A percentile compares a stretch with the other conserved stretches of the same genome.
Evolutionary conservation across 306 rosid genomes (phyloP).

Genomic region (Inga leiocalycina): DNA sequence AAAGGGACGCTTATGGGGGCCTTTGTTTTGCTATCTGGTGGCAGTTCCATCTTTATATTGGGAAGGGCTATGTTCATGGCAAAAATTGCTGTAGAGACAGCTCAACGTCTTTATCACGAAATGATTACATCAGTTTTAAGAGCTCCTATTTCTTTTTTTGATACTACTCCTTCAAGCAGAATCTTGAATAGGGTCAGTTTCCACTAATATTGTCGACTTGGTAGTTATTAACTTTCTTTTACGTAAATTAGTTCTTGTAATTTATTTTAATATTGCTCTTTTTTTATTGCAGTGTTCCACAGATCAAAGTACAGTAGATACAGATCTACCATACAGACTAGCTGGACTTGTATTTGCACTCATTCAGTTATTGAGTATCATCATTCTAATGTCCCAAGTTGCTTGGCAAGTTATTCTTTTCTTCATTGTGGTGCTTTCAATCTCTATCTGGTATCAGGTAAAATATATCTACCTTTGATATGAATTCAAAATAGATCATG

Average conservation of each 20-base stretch:
- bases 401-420: constrained; percentile 82
- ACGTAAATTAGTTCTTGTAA: neutral
- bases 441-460: constrained; percentile 86
- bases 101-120: constrained; percentile 71
- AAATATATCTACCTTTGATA: constrained; percentile 10
- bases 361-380: constrained; percentile 73
- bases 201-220: constrained; percentile 22
- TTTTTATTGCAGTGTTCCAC: constrained; percentile 65
- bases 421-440: constrained; percentile 56
- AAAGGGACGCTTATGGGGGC: constrained; percentile 55
- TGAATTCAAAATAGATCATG: neutral
- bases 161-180: constrained; percentile 82
- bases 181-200: constrained; percentile 79
- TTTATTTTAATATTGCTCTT: neutral
- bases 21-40: constrained; percentile 71
- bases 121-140: constrained; percentile 80
- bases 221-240: neutral
- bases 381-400: constrained; percentile 76
- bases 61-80: constrained; percentile 87
- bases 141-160: constrained; percentile 84
- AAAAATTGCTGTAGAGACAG: constrained; percentile 71
- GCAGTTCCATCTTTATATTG: constrained; percentile 81
- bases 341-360: constrained; percentile 90
- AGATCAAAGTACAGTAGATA: constrained; percentile 90
- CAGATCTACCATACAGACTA: constrained; percentile 81